Evolutionary conservation across 2,329 filamentous ascomycete species (phyloP), one percentile per base, ranked within the genome.

Genomic region (Sporothrix protearum): DNA sequence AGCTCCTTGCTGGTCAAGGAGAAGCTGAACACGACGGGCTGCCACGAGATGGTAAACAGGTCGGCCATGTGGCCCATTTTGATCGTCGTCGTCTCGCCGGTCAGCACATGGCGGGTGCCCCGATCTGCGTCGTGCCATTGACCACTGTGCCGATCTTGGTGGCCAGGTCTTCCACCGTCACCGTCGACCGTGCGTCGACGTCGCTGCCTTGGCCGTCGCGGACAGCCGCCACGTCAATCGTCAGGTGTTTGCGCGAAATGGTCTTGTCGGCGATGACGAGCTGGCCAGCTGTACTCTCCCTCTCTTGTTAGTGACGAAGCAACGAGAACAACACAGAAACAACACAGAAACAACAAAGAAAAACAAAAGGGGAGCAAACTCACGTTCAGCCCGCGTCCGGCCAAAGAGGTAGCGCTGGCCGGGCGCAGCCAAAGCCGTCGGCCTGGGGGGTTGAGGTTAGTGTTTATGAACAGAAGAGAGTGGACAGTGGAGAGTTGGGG

Each of bases 171-270:
- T 90, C 90, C 71, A 98, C 84, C 3, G 85, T 91, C 70, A 98
- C 81, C 0, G 71, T 63, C 1, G 93, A 93, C 73, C 91, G 88
- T 53, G 84, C 86, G 72, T 87, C 85, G 16, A 91, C 82, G 72
- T 88, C 86, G 72, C 87, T 86, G 70, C 89, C 92, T 77, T 92
- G 88, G 64, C 88, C 90, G 16, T 89, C 82, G 53, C 84, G 81
- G 49, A 95, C 90, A 0, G 82, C 76, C 63, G 86, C 88, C 7
- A 98, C 88, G 55, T 89, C 86, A 68, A 99, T 89, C 42, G 90
- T 90, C 75, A 97, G 83, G 80, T 99, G 96, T 77, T 96, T 93
- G 71, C 95, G 87, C 42, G 96, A 99, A 66, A 99, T 92, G 0
- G 91, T 91, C 77, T 92, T 92, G 77, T 96, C 87, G 6, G 90